Conservation (phyloP, 139 green algal species). For the Picochlorum sp. region DNA sequence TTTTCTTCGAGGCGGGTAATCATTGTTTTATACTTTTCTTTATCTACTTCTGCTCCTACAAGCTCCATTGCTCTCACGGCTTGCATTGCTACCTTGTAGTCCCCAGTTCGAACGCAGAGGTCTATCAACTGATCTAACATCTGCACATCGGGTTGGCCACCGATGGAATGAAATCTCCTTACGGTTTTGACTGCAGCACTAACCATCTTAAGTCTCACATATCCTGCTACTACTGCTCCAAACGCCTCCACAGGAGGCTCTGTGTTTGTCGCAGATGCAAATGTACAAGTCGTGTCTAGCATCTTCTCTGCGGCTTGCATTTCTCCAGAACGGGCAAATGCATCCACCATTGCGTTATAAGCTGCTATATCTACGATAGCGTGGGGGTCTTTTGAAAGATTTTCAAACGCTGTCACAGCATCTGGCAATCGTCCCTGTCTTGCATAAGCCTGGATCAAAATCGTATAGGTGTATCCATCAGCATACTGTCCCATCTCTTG, state of each 20-base stretch:
- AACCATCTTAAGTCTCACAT: conserved; percentile 24
- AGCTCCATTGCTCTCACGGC: conserved; percentile 53
- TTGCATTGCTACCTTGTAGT: conserved; percentile 45
- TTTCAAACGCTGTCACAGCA: conserved; percentile 31
- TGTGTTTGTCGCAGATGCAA: conserved; percentile 16
- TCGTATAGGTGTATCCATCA: conserved; percentile 33
- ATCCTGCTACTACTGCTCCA: conserved; percentile 36
- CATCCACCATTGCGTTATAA: conserved; percentile 40
- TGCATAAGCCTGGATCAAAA: conserved; percentile 17
- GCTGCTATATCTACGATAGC: conserved; percentile 33
- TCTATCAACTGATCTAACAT: conserved; percentile 53
- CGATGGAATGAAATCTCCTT: conserved; percentile 37
- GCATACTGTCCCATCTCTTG: conserved; percentile 3
- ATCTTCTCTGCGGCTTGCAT: conserved; percentile 45
- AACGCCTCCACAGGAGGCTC: conserved; percentile 31
- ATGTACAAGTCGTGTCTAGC: conserved; percentile 12
- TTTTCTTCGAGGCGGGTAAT: not conserved
- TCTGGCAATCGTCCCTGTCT: conserved; percentile 11
- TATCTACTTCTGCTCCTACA: conserved; percentile 34
- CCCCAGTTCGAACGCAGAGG: conserved; percentile 25
- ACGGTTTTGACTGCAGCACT: conserved; percentile 27
- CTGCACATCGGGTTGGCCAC: conserved; percentile 37
- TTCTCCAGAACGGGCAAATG: conserved; percentile 31
- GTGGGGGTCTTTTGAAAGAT: conserved; percentile 26
- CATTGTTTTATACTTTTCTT: conserved; percentile 29